A percentile compares a stretch with the other conserved stretches of the same genome.
phyloP scores from a whole-genome alignment of 306 rosid species.

The Ammopiptanthus mongolicus region DNA sequence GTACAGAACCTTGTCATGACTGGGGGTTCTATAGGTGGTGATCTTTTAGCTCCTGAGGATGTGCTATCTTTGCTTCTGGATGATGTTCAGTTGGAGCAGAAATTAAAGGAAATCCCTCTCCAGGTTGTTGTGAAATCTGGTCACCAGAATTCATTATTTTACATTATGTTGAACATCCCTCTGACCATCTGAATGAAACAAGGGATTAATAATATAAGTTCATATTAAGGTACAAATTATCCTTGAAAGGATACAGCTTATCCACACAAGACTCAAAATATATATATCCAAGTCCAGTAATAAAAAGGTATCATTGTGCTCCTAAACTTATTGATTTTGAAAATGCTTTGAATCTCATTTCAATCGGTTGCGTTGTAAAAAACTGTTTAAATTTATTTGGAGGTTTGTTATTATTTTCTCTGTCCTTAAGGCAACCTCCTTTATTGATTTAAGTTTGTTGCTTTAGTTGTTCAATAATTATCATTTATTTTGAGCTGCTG shows the following conservation, averaged over 20 bases:
- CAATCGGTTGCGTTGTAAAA: neutral
- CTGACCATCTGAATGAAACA: neutral
- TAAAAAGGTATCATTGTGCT: slow-evolving; percentile 60
- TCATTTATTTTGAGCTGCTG: too few species aligned
- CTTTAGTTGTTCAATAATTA: too few species aligned
- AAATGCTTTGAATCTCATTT: slow-evolving; percentile 6
- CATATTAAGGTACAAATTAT: too few species aligned
- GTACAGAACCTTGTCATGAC: slow-evolving; percentile 99
- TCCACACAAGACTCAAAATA: too few species aligned
- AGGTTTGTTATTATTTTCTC: too few species aligned
- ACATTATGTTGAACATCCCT: slow-evolving; percentile 19
- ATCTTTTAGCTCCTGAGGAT: slow-evolving; percentile 96
- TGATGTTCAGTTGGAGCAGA: slow-evolving; percentile 95
- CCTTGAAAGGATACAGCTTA: too few species aligned
- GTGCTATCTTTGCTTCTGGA: slow-evolving; percentile 93
- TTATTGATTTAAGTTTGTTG: too few species aligned
- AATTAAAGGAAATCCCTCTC: slow-evolving; percentile 65
- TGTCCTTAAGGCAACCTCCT: too few species aligned
- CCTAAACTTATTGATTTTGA: neutral
- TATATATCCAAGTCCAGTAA: slow-evolving; percentile 56
- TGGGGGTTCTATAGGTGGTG: slow-evolving; percentile 98
- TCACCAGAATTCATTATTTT: slow-evolving; percentile 4
- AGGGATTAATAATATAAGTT: too few species aligned
- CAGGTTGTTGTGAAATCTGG: slow-evolving; percentile 57
- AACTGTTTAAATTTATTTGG: neutral